Evolutionary conservation across 2,329 filamentous ascomycete species (phyloP), one percentile per base, ranked within the genome.

Genomic region (Xylariaceae sp.): DNA sequence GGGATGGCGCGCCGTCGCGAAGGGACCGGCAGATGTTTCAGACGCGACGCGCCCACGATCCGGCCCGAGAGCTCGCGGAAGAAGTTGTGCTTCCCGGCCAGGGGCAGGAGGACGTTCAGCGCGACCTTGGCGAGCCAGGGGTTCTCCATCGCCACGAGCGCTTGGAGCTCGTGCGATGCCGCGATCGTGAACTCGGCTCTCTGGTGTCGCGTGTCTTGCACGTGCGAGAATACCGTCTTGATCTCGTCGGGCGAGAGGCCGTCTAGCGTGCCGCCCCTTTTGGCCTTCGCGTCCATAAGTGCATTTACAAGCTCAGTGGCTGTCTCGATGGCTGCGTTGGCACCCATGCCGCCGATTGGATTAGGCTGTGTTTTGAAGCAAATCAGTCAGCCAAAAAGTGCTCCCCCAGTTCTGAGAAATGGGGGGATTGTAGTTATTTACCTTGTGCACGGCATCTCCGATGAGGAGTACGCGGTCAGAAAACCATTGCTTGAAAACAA

Each of bases 361-460:
- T 57, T 52, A 5, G 55, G 52, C 45, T 52, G n/a, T 18, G 14
- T 4, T n/a, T n/a, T n/a, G n/a, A n/a, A n/a, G n/a, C n/a, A 12
- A 9, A 6, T 18, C 14, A 3, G 28, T 38, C 30, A 17, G n/a
- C 16, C n/a, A 21, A 17, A 4, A n/a, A n/a, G n/a, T n/a, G n/a
- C 14, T 37, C 14, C 31, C 13, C 21, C 13, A n/a, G n/a, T n/a
- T n/a, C n/a, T n/a, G n/a, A n/a, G n/a, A n/a, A n/a, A n/a, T n/a
- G n/a, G n/a, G n/a, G n/a, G n/a, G n/a, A n/a, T n/a, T n/a, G n/a
- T n/a, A 13, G 17, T 5, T 16, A 9, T 31, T 39, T 24, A 58
- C 57, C 55, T 64, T 64, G 40, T 64, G 61, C 1, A 46, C 53
- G 1, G 59, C 50, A 29, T 64, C 61, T 3, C 61, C 61, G 1